Evolutionary conservation across 2,329 filamentous ascomycete species (phyloP), one percentile per base, ranked within the genome.

Genomic region (Nemania sp.): DNA sequence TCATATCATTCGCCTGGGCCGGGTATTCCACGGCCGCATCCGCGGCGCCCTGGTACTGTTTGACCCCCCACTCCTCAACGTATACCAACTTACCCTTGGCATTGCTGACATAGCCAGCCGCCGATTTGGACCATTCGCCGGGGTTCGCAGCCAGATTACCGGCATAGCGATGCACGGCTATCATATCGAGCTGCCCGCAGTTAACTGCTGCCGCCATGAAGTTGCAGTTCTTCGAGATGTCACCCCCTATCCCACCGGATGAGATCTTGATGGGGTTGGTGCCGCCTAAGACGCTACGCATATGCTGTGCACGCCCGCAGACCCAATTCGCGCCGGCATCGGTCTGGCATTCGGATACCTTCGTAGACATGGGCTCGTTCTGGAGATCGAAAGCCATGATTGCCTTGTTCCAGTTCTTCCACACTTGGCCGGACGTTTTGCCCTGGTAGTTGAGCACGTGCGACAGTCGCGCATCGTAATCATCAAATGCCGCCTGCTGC

Each of bases 21-120:
- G 65, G 62, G 49, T 72, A 70, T 54, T 69, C 69, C 7, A 59
- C 58, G 50, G 46, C 45, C 3, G 58, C 56, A 61, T 80, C 76
- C 50, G 76, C 77, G 37, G 79, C 74, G 1, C 77, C 77, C 0
- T 79, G 80, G 61, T 83, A 81, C 18, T 60, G 57, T 2, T 17
- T 40, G 75, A 82, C 78, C 21, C 70, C 69, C 70, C 72, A 73
- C 49, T 73, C 72, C 59, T 74, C 71, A 12, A 74, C 57, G 57
- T 69, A 73, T 20, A 74, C 68, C 21, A 71, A 65, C 64, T 74
- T 75, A 35, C 67, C 66, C 32, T 65, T 60, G 15, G 69, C 61
- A 64, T 67, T 43, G 9, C 29, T 21, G 21, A 71, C 54, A 67
- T 71, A 75, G n/a, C 49, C 15, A 50, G 62, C 48, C n/a, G 69